Conservation (phyloP, 345 rosid species). For the Linum lewisii region DNA sequence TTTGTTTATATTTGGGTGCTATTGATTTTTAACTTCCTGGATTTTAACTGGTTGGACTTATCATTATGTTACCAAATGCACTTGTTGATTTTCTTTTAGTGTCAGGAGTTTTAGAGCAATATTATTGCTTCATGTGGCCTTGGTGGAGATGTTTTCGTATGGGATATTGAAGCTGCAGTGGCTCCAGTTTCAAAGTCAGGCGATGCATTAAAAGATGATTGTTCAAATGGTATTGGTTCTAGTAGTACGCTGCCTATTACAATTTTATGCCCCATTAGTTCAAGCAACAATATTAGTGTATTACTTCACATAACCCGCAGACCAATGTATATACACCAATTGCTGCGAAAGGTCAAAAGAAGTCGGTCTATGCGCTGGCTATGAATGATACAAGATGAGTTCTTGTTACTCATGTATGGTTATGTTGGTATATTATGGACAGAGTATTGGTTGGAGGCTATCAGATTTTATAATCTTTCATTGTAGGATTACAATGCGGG, state of each 20-base stretch:
- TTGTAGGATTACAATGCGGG: neutral
- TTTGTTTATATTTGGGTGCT: too few relatives aligned
- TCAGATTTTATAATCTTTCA: too few relatives aligned
- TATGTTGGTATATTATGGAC: neutral
- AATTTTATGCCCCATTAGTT: constrained; percentile 68
- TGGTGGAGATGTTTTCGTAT: constrained; percentile 98
- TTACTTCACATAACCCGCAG: constrained; percentile 55
- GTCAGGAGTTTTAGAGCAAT: constrained; percentile 70
- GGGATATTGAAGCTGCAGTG: constrained; percentile 96
- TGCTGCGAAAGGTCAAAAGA: constrained; percentile 95
- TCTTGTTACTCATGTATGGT: constrained; percentile 29
- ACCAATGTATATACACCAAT: constrained; percentile 69
- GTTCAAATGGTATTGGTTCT: constrained; percentile 52
- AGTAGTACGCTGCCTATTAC: constrained; percentile 50
- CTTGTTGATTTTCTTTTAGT: constrained; percentile 63
- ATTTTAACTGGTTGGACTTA: neutral
- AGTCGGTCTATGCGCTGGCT: constrained; percentile 96
- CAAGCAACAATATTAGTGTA: constrained; percentile 80
- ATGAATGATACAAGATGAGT: constrained; percentile 81
- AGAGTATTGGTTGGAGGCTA: neutral
- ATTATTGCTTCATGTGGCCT: constrained; percentile 99
- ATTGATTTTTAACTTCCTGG: too few relatives aligned
- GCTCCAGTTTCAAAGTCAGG: constrained; percentile 63
- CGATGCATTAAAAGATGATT: constrained; percentile 66
- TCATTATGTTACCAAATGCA: constrained; percentile 16